phyloP scores from a whole-genome alignment of 345 rosid species.

The Sonneratia caseolaris region DNA sequence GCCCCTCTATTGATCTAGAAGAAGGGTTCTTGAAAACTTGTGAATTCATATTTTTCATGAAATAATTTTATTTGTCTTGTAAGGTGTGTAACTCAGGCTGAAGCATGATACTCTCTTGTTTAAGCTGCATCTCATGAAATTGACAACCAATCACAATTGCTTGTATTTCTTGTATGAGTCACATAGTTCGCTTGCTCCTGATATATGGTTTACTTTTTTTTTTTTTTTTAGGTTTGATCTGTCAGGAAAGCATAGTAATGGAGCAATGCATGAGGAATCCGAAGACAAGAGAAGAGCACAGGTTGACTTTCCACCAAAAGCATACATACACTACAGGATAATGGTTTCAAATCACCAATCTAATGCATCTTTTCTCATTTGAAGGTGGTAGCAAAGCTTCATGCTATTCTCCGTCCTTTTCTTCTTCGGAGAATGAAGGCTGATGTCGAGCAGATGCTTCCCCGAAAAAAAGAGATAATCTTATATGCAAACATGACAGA shows the following conservation, averaged over 20 bases:
- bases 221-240: constrained; percentile 67
- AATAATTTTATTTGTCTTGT: background rate
- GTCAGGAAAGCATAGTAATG: constrained; percentile 49
- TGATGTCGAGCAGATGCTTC: constrained; percentile 89
- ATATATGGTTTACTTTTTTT: background rate
- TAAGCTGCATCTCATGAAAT: background rate
- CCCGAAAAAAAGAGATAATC: constrained; percentile 86
- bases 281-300: constrained; percentile 83
- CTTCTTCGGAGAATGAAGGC: constrained; percentile 88
- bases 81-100: background rate
- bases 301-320: constrained; percentile 23
- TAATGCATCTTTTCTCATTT: constrained; percentile 11
- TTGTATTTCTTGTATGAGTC: background rate
- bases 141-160: background rate
- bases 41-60: background rate
- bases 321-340: constrained; percentile 1
- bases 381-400: constrained; percentile 90
- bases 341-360: constrained; percentile 3
- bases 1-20: background rate
- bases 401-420: constrained; percentile 87
- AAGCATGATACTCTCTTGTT: background rate
- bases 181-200: background rate
- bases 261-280: constrained; percentile 42
- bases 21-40: background rate
- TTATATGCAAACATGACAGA: constrained; percentile 80